A percentile compares a stretch with the other conserved stretches of the same genome.
Conservation (phyloP, 2,329 filamentous ascomycete genomes). For the Aspergillus udagawae region DNA sequence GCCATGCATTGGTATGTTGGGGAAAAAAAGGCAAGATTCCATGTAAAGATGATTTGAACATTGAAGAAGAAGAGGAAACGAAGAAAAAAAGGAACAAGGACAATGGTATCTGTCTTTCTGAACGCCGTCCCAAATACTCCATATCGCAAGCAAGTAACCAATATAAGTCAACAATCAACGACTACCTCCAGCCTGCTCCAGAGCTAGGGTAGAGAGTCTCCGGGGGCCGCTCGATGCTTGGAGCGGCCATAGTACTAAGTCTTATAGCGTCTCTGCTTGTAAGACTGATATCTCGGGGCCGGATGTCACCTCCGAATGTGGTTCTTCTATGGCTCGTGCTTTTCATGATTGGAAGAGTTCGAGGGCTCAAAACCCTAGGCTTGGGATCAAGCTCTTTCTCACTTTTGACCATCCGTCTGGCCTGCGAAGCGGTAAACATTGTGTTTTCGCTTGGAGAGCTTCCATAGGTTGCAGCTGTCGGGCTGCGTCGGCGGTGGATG, state of each 20-base stretch:
- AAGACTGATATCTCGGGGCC: constrained; percentile 36
- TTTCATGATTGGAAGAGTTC: constrained; percentile 58
- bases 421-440: constrained; percentile 63
- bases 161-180: constrained; percentile 7
- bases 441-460: constrained; percentile 56
- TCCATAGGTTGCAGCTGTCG: constrained; percentile 45
- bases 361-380: constrained; percentile 58
- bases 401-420: constrained; percentile 62
- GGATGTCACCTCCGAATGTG: constrained; percentile 40
- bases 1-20: constrained; percentile 5
- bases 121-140: constrained; percentile 22
- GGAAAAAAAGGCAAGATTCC: constrained; percentile 9
- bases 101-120: constrained; percentile 28
- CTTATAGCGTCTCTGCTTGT: constrained; percentile 37
- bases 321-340: constrained; percentile 39
- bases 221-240: constrained; percentile 29
- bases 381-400: constrained; percentile 55
- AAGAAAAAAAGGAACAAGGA: constrained; percentile 13
- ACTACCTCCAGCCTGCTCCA: constrained; percentile 22
- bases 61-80: not conserved
- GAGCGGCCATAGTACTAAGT: constrained; percentile 35
- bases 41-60: constrained; percentile 4
- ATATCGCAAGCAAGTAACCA: constrained; percentile 15
- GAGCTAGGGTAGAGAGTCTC: constrained; percentile 25
- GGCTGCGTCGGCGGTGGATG: constrained; percentile 54